Evolutionary conservation across 2,329 filamentous ascomycete species (phyloP), one percentile per base, ranked within the genome.

Genomic region (Coniochaeta ligniaria): DNA sequence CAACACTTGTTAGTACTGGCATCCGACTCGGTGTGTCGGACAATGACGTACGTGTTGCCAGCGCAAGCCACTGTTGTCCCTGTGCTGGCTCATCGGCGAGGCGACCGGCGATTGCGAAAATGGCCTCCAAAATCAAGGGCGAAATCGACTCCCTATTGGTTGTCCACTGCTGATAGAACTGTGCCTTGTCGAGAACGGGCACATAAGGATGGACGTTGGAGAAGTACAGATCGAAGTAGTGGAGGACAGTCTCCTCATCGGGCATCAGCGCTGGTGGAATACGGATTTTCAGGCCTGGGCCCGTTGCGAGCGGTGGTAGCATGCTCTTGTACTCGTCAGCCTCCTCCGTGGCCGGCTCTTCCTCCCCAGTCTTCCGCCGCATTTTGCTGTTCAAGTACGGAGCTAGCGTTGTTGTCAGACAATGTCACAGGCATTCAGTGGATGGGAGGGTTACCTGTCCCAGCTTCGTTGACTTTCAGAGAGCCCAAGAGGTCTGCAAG

Each of bases 241-340:
- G 84, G 70, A 92, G 78, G 5, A 88, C 88, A 38, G 91, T 91
- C 52, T 91, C 87, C 35, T 97, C 92, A 33, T 89, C 84, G 1
- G 94, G 94, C 92, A 98, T 96, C 69, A 98, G 83, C 68, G 96
- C 92, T 0, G 90, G 91, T 0, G 94, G 95, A 63, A 98, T 96
- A 38, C 92, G 86, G 61, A 96, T 89, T 61, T 89, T 92, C 24
- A 87, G 81, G 57, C 92, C 92, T 8, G 90, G 83, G 9, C 86
- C 84, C 7, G 83, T 82, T 17, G 84, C 82, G 36, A 89, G 83
- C 14, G 86, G 84, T 36, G 91, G 92, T 9, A 96, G 74, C 33
- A 83, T 75, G 52, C 86, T 83, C 66, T 92, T 89, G 62, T 83
- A 87, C 61, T 96, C 89, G 62, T 93, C 90, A 26, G 84, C 77